These are phyloP conservation scores for Phylloporus scabripes DNA, from an alignment of 768 basidiomycete species.

Conservation along the genomic window DNA sequence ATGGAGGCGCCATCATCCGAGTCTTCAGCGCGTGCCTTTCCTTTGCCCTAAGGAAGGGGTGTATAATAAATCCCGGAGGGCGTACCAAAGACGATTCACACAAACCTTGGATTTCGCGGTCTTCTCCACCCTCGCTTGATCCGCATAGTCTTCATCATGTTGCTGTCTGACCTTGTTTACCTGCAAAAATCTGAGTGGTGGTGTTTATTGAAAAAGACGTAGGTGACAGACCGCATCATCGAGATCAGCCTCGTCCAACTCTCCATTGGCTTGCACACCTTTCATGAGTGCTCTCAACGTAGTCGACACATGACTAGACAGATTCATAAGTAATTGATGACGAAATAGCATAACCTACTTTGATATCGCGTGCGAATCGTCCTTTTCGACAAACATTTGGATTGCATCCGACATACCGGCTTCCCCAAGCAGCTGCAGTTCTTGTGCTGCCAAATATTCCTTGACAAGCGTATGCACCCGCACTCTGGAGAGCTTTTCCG, in stretches of 20 bases:
- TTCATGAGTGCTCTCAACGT: constrained; percentile 60
- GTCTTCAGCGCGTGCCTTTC: constrained; percentile 43
- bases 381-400: constrained; percentile 94
- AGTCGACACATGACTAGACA: constrained; percentile 57
- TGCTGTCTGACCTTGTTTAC: constrained; percentile 65
- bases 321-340: neutral
- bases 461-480: constrained; percentile 85
- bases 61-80: neutral
- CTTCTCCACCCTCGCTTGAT: constrained; percentile 38
- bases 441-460: constrained; percentile 90
- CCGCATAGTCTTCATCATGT: constrained; percentile 58
- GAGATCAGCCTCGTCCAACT: constrained; percentile 66
- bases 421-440: constrained; percentile 87
- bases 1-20: constrained; percentile 46
- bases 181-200: constrained; percentile 31
- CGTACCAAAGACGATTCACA: neutral
- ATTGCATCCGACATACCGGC: constrained; percentile 92
- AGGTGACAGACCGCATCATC: constrained; percentile 57
- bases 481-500: constrained; percentile 76
- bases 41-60: constrained; percentile 41
- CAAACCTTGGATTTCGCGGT: constrained; percentile 41
- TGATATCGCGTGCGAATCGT: constrained; percentile 89
- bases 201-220: neutral
- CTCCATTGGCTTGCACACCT: constrained; percentile 59
- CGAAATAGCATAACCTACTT: constrained; percentile 45